A percentile compares a stretch with the other conserved stretches of the same genome.
Evolutionary conservation across 2,329 filamentous ascomycete species (phyloP).

Genomic region (Fusarium sp.): DNA sequence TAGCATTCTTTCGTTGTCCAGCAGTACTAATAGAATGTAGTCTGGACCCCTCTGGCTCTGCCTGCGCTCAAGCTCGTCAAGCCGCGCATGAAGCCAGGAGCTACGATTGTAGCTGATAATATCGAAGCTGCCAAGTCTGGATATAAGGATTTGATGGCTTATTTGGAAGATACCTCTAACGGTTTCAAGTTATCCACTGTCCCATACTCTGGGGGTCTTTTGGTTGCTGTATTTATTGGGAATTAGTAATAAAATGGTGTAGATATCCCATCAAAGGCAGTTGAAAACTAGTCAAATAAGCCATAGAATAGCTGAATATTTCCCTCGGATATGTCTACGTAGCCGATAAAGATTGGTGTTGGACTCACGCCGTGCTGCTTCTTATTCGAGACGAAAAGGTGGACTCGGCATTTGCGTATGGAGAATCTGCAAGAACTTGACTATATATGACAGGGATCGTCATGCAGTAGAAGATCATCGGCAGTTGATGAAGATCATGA

Average conservation of each 20-base stretch:
- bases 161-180: slow-evolving; percentile 60
- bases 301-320: not conserved
- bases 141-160: slow-evolving; percentile 63
- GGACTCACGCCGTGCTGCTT: not conserved
- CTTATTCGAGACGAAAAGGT: not conserved
- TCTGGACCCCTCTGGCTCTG: slow-evolving; percentile 68
- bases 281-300: not conserved
- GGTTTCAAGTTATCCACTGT: slow-evolving; percentile 60
- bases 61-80: slow-evolving; percentile 64
- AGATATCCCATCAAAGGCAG: too few relatives aligned
- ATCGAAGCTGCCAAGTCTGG: slow-evolving; percentile 53
- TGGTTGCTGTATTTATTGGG: slow-evolving; percentile 44
- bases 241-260: not conserved
- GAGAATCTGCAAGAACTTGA: not conserved
- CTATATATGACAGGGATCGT: slow-evolving; percentile 6
- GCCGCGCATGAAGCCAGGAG: slow-evolving; percentile 60
- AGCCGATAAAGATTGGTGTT: not conserved
- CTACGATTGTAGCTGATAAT: slow-evolving; percentile 66
- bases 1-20: not conserved
- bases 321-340: not conserved
- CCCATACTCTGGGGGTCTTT: slow-evolving; percentile 51
- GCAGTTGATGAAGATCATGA: slow-evolving; percentile 4
- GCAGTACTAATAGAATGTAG: slow-evolving; percentile 50
- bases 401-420: slow-evolving; percentile 1
- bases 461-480: slow-evolving; percentile 22